These are phyloP conservation scores for Stereocaulon alpinum DNA, from an alignment of 495 filamentous ascomycete genomes.

Conservation along the genomic window DNA sequence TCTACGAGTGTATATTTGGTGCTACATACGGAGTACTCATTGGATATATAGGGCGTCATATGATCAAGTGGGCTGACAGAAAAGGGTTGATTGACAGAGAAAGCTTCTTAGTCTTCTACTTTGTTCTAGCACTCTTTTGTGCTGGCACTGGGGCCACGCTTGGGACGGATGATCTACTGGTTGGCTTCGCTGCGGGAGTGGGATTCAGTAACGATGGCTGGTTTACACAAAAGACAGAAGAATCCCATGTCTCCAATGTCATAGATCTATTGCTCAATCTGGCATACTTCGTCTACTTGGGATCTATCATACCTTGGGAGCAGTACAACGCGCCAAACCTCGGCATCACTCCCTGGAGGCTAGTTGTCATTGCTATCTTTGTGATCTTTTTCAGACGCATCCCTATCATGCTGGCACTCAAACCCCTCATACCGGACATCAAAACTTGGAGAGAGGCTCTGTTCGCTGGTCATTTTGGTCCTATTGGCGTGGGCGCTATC, in stretches of 20 bases:
- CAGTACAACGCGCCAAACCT: constrained; percentile 63
- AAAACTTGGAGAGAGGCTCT: constrained; percentile 98
- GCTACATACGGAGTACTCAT: constrained; percentile 80
- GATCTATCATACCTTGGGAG: constrained; percentile 92
- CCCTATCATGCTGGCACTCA: constrained; percentile 85
- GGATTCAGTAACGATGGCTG: constrained; percentile 99
- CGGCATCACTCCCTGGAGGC: constrained; percentile 72
- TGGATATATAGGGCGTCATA: constrained; percentile 80
- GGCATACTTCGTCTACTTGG: constrained; percentile 96
- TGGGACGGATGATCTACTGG: constrained; percentile 90
- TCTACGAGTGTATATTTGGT: constrained; percentile 95
- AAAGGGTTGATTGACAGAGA: constrained; percentile 86
- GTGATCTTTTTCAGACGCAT: constrained; percentile 96
- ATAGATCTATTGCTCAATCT: constrained; percentile 96
- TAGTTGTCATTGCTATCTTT: constrained; percentile 80
- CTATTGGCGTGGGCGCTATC: constrained; percentile 94
- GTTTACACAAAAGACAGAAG: constrained; percentile 97
- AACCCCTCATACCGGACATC: constrained; percentile 90
- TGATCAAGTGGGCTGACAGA: constrained; percentile 81
- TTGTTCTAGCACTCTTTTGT: constrained; percentile 90
- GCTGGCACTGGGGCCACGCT: constrained; percentile 88
- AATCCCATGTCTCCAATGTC: constrained; percentile 97
- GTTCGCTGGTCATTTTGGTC: constrained; percentile 97
- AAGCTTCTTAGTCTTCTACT: constrained; percentile 98
- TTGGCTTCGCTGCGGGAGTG: constrained; percentile 89